Evolutionary conservation across 2,329 filamentous ascomycete genomes (phyloP), one percentile per base, ranked within the genome.

Genomic region (Fusarium sp.): DNA sequence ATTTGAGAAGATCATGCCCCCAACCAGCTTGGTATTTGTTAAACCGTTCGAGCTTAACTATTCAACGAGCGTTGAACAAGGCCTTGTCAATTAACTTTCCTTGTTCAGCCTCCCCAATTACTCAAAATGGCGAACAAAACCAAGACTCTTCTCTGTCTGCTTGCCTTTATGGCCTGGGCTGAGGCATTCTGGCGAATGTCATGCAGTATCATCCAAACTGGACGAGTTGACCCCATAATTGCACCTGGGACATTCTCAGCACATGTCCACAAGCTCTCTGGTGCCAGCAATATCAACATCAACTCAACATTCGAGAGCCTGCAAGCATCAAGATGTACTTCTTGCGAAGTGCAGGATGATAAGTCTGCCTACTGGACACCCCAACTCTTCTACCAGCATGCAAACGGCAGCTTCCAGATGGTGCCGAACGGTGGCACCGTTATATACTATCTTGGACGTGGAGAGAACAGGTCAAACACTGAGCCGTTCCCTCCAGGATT

Each of bases 341-440:
- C 70, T 15, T 72, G 70, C 15, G 70, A 72, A 46, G 39, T 72
- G 0, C 70, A 72, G 26, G 67, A 71, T 9, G 70, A 72, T 19
- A 72, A 72, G 24, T 72, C 70, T 7, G 70, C 70, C 7, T 72
- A 72, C 52, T 72, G 70, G 70, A 72, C 70, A 30, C 70, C 70
- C 1, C 70, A 72, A n/a, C 54, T 72, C 5, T 72, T 62, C 39
- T 72, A 54, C 22, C 70, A 67, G 8, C 70, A 72, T 10, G 56
- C 49, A 4, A 72, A 72, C 9, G 70, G 70, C 2, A 69, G 61
- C 24, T 72, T 72, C 22, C 43, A 72, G 56, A 67, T 72, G 54
- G 70, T 72, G 3, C 70, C 70, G 2, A 72, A 72, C 11, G 58
- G 62, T 3, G 70, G 70, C 13, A 72, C 70, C 2, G 58, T 71